phyloP scores from a whole-genome alignment of 2,329 filamentous ascomycete species.

The Fusarium chlamydosporum region DNA sequence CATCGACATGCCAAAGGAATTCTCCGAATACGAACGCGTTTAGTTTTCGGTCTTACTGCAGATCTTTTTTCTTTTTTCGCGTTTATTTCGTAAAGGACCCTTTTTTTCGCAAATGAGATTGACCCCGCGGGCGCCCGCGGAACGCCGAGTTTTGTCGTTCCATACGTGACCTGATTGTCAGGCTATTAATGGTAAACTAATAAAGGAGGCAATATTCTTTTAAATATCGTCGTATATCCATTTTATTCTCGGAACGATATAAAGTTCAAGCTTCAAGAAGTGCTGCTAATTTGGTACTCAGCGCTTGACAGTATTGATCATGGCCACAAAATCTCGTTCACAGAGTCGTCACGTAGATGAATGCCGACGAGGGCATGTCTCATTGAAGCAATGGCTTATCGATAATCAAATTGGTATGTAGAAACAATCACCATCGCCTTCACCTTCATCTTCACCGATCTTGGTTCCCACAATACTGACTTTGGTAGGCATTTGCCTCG shows the following conservation, averaged over 20 bases:
- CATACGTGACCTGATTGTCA: conserved; percentile 18
- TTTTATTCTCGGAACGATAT: conserved; percentile 7
- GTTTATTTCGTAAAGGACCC: not conserved
- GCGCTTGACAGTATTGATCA: not conserved
- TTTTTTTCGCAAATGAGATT: conserved; percentile 2
- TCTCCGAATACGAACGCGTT: conserved; percentile 32
- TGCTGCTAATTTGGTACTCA: fast-evolving
- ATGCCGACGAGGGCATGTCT: not conserved
- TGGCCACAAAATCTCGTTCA: conserved; percentile 8
- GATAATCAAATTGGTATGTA: conserved; percentile 30
- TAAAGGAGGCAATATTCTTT: not conserved
- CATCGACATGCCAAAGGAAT: not conserved
- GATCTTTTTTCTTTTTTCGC: conserved; percentile 13
- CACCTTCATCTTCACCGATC: not conserved
- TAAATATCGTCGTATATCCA: not conserved
- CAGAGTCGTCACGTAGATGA: not conserved
- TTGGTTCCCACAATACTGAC: conserved; percentile 20
- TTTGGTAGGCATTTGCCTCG: conserved; percentile 80
- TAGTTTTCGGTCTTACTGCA: not conserved
- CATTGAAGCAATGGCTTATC: conserved; percentile 30
- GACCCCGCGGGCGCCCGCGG: conserved; percentile 14
- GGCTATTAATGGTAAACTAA: not conserved
- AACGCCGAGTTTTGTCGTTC: conserved; percentile 3
- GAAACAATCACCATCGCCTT: not conserved
- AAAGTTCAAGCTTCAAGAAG: not conserved